phyloP scores from a whole-genome alignment of 2,329 filamentous ascomycete species.

The Scolecobasidium constrictum region DNA sequence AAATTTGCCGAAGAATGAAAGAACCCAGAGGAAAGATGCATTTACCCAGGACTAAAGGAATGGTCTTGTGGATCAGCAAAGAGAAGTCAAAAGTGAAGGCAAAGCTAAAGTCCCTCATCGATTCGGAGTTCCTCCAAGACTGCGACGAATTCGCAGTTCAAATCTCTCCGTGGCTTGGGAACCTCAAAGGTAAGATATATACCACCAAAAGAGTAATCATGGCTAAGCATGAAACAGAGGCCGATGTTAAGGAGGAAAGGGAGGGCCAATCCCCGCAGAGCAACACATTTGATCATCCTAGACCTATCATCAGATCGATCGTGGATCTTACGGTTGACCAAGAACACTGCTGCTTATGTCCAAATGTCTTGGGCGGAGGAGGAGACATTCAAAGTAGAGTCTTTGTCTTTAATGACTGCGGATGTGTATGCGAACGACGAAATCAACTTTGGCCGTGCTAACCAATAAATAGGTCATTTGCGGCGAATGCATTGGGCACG shows the following conservation, averaged over 20 bases:
- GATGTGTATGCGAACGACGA: constrained; percentile 2
- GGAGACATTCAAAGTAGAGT: constrained; percentile 3
- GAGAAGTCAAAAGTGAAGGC: constrained; percentile 2
- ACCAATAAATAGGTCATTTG: constrained; percentile 8
- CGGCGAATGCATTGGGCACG: constrained; percentile 7
- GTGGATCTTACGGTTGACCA: constrained; percentile 5
- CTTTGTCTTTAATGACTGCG: constrained; percentile 4
- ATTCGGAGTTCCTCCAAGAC: constrained; percentile 3
- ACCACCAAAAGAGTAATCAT: constrained; percentile 2
- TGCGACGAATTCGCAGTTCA: constrained; percentile 6
- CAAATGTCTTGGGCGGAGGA: constrained; percentile 4
- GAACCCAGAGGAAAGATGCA: background rate
- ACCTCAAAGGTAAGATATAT: constrained; percentile 2
- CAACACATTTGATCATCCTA: constrained; percentile 2
- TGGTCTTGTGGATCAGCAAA: constrained; percentile 2
- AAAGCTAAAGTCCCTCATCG: constrained; percentile 1
- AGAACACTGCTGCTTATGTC: constrained; percentile 5
- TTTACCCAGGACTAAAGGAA: constrained; percentile 2
- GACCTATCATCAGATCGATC: constrained; percentile 2
- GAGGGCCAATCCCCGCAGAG: constrained; percentile 1
- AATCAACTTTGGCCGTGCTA: constrained; percentile 6
- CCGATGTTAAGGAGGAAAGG: constrained; percentile 1
- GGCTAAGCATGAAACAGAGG: constrained; percentile 1
- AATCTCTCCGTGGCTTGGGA: constrained; percentile 3
- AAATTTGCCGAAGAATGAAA: constrained; percentile 7